Conservation (phyloP, 108 stramenopile species). For the Hondaea fermentalgiana region DNA sequence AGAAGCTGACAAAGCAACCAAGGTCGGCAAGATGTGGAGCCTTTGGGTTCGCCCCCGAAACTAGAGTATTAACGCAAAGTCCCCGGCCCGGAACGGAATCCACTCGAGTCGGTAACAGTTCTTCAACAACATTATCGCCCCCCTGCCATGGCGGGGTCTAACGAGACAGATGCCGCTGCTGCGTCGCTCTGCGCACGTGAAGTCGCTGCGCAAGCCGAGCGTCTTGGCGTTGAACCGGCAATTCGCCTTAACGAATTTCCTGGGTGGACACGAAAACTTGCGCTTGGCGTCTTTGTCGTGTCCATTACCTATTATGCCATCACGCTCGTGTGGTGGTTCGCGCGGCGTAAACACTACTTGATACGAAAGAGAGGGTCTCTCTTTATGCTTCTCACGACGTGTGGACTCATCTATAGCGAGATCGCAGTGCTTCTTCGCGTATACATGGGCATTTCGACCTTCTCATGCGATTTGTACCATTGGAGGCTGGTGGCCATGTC, state of each 20-base stretch:
- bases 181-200: too few species aligned
- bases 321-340: background rate
- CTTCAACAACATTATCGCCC: too few species aligned
- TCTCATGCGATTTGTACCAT: background rate
- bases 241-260: background rate
- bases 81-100: too few species aligned
- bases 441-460: background rate
- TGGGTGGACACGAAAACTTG: background rate
- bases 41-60: too few species aligned
- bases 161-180: too few species aligned
- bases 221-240: too few species aligned
- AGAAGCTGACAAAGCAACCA: too few species aligned
- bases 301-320: background rate
- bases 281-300: background rate
- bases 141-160: too few species aligned
- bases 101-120: too few species aligned
- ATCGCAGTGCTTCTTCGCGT: background rate
- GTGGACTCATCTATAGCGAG: background rate
- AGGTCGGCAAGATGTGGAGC: too few species aligned
- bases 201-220: too few species aligned
- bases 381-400: background rate
- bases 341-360: background rate
- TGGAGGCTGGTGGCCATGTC: background rate
- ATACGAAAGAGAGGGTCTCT: background rate
- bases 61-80: too few species aligned